phyloP scores from a whole-genome alignment of 2,329 filamentous ascomycete genomes.

The Pseudocercospora macadamiae region DNA sequence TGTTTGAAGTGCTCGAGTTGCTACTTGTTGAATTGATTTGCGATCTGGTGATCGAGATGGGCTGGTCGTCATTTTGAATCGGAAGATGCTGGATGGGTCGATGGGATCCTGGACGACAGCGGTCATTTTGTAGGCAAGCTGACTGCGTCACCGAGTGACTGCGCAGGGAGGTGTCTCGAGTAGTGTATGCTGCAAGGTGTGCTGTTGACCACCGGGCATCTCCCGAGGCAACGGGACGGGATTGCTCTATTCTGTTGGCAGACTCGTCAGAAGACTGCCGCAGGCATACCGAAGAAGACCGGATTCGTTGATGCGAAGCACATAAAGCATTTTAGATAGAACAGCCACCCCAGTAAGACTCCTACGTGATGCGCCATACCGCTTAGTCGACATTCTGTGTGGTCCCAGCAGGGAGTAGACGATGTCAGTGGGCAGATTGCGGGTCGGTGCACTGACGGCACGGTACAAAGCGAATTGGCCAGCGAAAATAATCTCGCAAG shows the following conservation, averaged over 20 bases:
- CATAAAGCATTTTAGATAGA: slow-evolving; percentile 18
- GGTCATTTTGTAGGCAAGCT: slow-evolving; percentile 24
- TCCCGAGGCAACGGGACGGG: slow-evolving; percentile 6
- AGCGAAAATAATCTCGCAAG: slow-evolving; percentile 7
- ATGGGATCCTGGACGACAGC: slow-evolving; percentile 12
- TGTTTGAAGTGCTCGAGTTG: slow-evolving; percentile 31
- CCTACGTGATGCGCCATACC: slow-evolving; percentile 19
- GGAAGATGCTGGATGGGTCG: background rate
- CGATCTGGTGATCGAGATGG: slow-evolving; percentile 29
- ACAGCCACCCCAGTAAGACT: slow-evolving; percentile 20
- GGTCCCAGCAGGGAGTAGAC: slow-evolving; percentile 18
- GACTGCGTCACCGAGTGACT: background rate
- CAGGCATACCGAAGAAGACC: slow-evolving; percentile 26
- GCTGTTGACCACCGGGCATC: slow-evolving; percentile 13
- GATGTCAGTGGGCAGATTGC: slow-evolving; percentile 25
- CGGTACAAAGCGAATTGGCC: slow-evolving; percentile 5
- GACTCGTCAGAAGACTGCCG: slow-evolving; percentile 19
- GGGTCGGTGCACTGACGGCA: slow-evolving; percentile 14
- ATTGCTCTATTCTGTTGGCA: slow-evolving; percentile 8
- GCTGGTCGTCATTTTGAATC: slow-evolving; percentile 16
- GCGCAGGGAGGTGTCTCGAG: background rate
- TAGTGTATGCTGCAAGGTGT: slow-evolving; percentile 6
- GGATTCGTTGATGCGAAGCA: slow-evolving; percentile 11
- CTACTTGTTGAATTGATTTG: slow-evolving; percentile 30
- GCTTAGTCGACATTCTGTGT: slow-evolving; percentile 21